Base-by-base conservation (phyloP, 2,329 filamentous ascomycete genomes). In the Fusarium torreyae region DNA sequence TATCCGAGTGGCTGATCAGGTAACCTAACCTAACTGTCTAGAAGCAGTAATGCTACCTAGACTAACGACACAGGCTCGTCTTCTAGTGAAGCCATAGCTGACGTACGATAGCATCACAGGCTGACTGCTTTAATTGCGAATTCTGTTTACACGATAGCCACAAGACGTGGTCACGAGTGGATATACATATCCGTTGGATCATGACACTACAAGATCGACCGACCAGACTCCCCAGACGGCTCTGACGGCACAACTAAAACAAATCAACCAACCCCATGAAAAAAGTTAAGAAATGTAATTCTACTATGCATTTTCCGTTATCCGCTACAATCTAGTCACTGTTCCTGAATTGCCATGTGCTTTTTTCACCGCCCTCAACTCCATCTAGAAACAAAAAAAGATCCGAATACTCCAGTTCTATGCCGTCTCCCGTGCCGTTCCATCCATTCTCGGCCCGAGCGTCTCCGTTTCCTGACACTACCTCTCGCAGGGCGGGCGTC, bases 181-280 rank as follows among this genome's bases (percentile, higher is more conserved):
- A 7, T 49, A 31, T 20, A 24, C 43, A n/a, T 42, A 11, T 34
- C 39, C 36, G 10, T 28, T 28, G 26, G 28, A 59, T 49, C 34
- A 36, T 49, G 26, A 46, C 34, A 44, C 42, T 52, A 48, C 34
- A 43, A 38, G 55, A 65, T 63, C 44, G 61, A 50, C 59, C 44
- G 44, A 63, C 53, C 33, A 22, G 7, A 54, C 17, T 14, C 36
- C 33, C 39, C 55, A 39, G 46, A 69, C 66, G 66, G 66, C 66
- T 68, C 66, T 66, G 65, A 66, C 66, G 66, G 66, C 66, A 69
- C 55, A 52, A 46, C 15, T 13, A 31, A 31, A 4, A 31, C 28
- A 31, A 31, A 13, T 13, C 28, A 31, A 31, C 31, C 39, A 54
- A 22, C 49, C 55, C 33, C 31, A 39, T 63, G 60, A 63, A 63